phyloP scores from a whole-genome alignment of 176 grass and related monocot species.

The Pontederia crassipes region DNA sequence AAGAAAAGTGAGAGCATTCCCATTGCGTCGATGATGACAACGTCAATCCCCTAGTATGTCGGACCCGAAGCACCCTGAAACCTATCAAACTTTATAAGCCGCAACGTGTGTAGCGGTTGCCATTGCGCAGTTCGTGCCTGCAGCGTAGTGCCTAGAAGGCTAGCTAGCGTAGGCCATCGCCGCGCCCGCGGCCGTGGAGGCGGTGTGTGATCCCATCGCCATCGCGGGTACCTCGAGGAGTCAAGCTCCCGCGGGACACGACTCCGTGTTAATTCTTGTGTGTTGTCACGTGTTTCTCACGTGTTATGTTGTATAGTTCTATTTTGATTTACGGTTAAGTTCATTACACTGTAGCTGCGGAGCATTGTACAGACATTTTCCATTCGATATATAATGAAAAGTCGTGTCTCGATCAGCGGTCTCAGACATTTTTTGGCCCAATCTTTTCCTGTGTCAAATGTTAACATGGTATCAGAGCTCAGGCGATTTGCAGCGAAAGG shows the following conservation, averaged over 20 bases:
- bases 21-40: conserved; percentile 52
- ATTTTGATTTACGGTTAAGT: no score
- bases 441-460: no score
- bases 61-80: conserved; percentile 66
- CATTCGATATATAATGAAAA: no score
- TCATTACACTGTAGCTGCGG: no score
- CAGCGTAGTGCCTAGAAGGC: conserved; percentile 64
- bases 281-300: no score
- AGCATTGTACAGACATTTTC: no score
- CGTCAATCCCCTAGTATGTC: conserved; percentile 91
- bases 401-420: no score
- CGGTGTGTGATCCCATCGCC: conserved; percentile 88
- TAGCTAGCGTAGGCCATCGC: conserved; percentile 52
- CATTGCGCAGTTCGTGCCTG: conserved; percentile 83
- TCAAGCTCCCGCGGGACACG: conserved; percentile 22
- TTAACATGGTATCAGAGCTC: no score
- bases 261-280: no score
- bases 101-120: conserved; percentile 62
- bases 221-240: conserved; percentile 64
- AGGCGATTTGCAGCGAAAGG: no score
- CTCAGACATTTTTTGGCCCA: no score
- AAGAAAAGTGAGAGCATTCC: conserved; percentile 83
- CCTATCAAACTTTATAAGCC: conserved; percentile 93
- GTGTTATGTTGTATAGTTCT: no score
- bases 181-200: conserved; percentile 57